Conservation (phyloP, 2,329 filamentous ascomycete genomes). For the Monosporascus sp. region DNA sequence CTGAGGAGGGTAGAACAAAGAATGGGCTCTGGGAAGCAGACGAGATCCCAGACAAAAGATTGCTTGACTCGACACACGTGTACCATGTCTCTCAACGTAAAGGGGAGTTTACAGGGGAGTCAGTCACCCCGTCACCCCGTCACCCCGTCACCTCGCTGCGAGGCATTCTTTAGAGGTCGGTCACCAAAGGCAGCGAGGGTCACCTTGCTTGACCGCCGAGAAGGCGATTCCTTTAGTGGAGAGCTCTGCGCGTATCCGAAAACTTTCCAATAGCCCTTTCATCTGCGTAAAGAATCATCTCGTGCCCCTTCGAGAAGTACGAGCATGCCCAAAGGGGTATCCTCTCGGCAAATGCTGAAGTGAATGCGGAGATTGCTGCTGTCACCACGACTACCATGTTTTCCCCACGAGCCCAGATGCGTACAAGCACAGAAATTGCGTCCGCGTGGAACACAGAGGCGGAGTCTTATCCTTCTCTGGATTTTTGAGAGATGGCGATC, state of each 20-base stretch:
- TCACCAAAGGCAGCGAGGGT: conserved; percentile 15
- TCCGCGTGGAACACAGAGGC: conserved; percentile 32
- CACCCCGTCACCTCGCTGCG: conserved; percentile 11
- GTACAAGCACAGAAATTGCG: conserved; percentile 36
- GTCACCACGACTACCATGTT: conserved; percentile 33
- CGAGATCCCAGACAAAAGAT: conserved; percentile 32
- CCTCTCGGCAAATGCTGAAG: conserved; percentile 20
- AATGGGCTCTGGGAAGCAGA: conserved; percentile 30
- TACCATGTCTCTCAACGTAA: conserved; percentile 27
- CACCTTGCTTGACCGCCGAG: conserved; percentile 27
- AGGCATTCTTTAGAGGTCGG: conserved; percentile 16
- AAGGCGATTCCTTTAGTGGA: conserved; percentile 24
- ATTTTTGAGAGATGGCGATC: conserved; percentile 12
- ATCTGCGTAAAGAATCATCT: conserved; percentile 24
- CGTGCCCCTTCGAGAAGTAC: conserved; percentile 37
- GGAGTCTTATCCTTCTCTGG: conserved; percentile 15
- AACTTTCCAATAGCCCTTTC: conserved; percentile 19
- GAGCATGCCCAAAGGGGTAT: conserved; percentile 15
- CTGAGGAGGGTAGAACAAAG: conserved; percentile 43
- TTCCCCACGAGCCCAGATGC: conserved; percentile 31
- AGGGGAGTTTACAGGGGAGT: conserved; percentile 12
- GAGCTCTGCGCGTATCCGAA: conserved; percentile 33
- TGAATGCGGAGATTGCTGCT: conserved; percentile 34
- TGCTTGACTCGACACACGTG: conserved; percentile 54
- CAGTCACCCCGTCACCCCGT: neutral